These are phyloP conservation scores for Phytopythium montanum DNA, from an alignment of 352 stramenopile species.

Conservation along the genomic window DNA sequence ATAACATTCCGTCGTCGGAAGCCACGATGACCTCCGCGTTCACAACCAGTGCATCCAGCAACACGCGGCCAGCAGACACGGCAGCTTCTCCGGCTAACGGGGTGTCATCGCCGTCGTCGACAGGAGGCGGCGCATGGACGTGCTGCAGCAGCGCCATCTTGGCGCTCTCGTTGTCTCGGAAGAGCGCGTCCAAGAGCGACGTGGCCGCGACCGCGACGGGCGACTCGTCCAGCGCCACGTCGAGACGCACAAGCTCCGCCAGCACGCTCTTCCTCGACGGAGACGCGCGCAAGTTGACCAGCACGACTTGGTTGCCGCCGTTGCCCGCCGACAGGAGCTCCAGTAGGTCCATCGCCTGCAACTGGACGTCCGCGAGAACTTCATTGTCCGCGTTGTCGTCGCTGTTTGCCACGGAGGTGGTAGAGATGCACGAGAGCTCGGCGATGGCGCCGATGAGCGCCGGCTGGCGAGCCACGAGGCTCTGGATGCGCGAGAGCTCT, in stretches of 20 bases:
- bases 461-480: constrained; percentile 49
- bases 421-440: constrained; percentile 53
- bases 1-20: constrained; percentile 5
- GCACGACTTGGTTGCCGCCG: constrained; percentile 66
- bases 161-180: constrained; percentile 55
- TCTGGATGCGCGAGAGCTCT: constrained; percentile 55
- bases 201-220: constrained; percentile 54
- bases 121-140: constrained; percentile 41
- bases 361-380: constrained; percentile 43
- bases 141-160: constrained; percentile 75
- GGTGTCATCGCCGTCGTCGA: constrained; percentile 13
- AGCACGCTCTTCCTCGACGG: constrained; percentile 46
- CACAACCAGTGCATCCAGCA: constrained; percentile 46
- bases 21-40: constrained; percentile 42
- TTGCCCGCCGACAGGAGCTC: constrained; percentile 49
- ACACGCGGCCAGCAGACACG: constrained; percentile 34
- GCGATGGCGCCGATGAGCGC: constrained; percentile 56
- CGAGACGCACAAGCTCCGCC: constrained; percentile 50
- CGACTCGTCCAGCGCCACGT: constrained; percentile 57
- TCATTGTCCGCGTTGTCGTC: constrained; percentile 13
- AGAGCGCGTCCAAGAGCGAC: constrained; percentile 53
- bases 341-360: constrained; percentile 65
- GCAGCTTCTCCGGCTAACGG: constrained; percentile 6
- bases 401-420: not conserved
- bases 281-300: constrained; percentile 50